Conservation (phyloP, 768 basidiomycete species). For the Russula compacta region DNA sequence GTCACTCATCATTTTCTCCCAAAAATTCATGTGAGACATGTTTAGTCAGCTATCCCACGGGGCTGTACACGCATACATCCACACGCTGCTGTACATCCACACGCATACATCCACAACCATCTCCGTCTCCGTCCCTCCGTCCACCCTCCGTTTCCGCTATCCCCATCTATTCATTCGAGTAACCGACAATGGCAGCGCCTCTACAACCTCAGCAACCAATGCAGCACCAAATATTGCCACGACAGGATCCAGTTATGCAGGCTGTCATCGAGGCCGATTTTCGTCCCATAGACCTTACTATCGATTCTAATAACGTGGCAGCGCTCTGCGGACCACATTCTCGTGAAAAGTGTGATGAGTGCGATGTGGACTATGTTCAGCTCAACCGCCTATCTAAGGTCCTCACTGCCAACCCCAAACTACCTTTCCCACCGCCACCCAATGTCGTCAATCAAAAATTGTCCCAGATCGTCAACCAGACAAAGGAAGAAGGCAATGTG, state of each 20-base stretch:
- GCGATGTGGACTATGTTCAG: conserved; percentile 60
- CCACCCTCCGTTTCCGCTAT: background rate
- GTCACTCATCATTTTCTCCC: background rate
- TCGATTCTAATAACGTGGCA: conserved; percentile 44
- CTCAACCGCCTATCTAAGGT: conserved; percentile 72
- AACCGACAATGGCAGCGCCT: conserved; percentile 29
- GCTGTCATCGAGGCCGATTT: conserved; percentile 72
- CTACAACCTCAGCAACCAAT: conserved; percentile 26
- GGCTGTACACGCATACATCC: too few relatives aligned
- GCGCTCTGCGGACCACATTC: conserved; percentile 61
- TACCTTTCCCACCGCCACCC: conserved; percentile 75
- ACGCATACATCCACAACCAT: too few relatives aligned
- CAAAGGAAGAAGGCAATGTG: conserved; percentile 95
- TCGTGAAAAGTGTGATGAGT: conserved; percentile 64
- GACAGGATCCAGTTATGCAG: conserved; percentile 64
- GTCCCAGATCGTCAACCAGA: conserved; percentile 59
- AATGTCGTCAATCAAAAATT: conserved; percentile 69
- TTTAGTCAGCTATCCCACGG: conserved; percentile 16
- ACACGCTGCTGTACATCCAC: too few relatives aligned
- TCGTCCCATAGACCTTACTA: conserved; percentile 43
- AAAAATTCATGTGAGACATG: conserved; percentile 18
- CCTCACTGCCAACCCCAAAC: conserved; percentile 56
- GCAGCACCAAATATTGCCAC: conserved; percentile 38
- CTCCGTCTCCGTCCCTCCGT: background rate
- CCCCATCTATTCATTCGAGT: background rate